Percentiles rank a stretch among this genome's conserved stretches.
Evolutionary conservation across 805 yeast genomes (phyloP).

Genomic region (Kluyveromyces wickerhamii): DNA sequence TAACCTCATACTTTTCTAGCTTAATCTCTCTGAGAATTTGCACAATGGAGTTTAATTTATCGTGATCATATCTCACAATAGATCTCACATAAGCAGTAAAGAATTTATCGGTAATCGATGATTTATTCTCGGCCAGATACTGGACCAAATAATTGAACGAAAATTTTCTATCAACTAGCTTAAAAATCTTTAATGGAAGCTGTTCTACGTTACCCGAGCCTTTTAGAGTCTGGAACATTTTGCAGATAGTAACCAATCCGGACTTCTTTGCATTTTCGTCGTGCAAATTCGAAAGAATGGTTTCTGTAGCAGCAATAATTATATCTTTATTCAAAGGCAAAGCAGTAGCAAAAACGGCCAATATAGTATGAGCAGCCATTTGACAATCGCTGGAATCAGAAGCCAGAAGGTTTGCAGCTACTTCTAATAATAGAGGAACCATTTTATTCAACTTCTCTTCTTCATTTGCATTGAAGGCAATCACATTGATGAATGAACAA

Average conservation of each 20-base stretch:
- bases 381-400: slow-evolving; percentile 52
- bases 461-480: slow-evolving; percentile 44
- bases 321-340: slow-evolving; percentile 50
- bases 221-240: slow-evolving; percentile 41
- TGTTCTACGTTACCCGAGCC: slow-evolving; percentile 36
- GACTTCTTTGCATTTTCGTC: slow-evolving; percentile 33
- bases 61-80: slow-evolving; percentile 36
- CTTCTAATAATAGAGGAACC: slow-evolving; percentile 52
- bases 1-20: slow-evolving; percentile 32
- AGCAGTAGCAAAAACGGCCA: slow-evolving; percentile 71
- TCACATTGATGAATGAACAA: slow-evolving; percentile 55
- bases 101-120: slow-evolving; percentile 33
- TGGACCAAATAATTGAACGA: slow-evolving; percentile 14
- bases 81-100: slow-evolving; percentile 39
- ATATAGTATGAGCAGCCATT: slow-evolving; percentile 73
- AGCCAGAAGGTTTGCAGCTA: slow-evolving; percentile 46
- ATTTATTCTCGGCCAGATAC: slow-evolving; percentile 21
- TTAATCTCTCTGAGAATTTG: slow-evolving; percentile 29
- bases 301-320: slow-evolving; percentile 51
- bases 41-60: slow-evolving; percentile 30
- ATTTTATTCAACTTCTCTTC: slow-evolving; percentile 38
- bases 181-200: slow-evolving; percentile 33
- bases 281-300: slow-evolving; percentile 43
- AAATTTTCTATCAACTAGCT: slow-evolving; percentile 24
- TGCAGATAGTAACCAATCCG: slow-evolving; percentile 40